Evolutionary conservation across 2,329 filamentous ascomycete genomes (phyloP).

Genomic region (Alternaria hordeiaustralica): DNA sequence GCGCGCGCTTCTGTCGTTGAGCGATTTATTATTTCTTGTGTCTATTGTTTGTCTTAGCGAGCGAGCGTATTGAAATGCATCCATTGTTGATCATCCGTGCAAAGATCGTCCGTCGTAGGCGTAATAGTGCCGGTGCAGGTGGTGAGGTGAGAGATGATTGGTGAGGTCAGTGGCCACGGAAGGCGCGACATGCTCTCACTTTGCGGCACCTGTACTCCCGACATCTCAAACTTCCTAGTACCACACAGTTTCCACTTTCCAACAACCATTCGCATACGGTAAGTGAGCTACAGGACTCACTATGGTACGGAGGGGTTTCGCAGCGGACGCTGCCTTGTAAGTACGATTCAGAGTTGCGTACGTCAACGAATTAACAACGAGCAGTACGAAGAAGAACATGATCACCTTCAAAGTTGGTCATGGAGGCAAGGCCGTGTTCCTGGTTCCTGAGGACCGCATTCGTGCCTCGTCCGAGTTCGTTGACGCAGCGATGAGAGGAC

Average conservation of each 20-base stretch:
- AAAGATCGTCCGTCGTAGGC: not conserved
- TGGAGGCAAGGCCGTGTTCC: no score
- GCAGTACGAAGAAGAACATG: no score
- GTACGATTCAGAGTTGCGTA: not conserved
- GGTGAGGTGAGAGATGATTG: not conserved
- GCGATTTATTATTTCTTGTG: constrained; percentile 13
- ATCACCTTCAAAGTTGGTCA: no score
- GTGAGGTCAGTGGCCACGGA: not conserved
- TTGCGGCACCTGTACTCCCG: no score
- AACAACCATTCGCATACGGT: not conserved
- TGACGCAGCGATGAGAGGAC: not conserved
- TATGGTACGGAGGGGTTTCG: not conserved
- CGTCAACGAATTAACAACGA: not conserved
- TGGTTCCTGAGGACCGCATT: no score
- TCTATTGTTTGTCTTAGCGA: constrained; percentile 1
- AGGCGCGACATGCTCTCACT: not conserved
- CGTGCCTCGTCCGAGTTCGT: not conserved
- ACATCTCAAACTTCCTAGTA: no score
- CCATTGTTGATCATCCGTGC: not conserved
- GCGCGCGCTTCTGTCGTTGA: not conserved
- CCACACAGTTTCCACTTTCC: not conserved
- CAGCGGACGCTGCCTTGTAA: not conserved
- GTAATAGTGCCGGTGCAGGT: not conserved
- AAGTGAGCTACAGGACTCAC: not conserved
- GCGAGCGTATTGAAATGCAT: not conserved